A percentile compares a stretch with the other conserved stretches of the same genome.
phyloP scores from a whole-genome alignment of 2,329 filamentous ascomycete genomes.

The Talaromyces sp. region DNA sequence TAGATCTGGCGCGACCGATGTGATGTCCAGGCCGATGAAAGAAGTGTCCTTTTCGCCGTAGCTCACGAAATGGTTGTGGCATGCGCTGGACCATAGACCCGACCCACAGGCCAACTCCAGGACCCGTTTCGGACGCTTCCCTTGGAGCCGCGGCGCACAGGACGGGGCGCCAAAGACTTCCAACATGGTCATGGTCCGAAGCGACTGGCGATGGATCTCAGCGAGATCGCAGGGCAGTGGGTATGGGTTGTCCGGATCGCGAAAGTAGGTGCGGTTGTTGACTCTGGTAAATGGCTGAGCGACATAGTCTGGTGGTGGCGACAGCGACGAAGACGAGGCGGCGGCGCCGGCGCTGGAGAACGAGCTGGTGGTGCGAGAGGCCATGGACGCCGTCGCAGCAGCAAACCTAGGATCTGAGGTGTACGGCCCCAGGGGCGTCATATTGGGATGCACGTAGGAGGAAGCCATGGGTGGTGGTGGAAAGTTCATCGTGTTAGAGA shows the following conservation, averaged over 20 bases:
- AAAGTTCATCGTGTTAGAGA: background rate
- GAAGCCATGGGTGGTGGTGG: background rate
- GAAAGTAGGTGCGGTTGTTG: conserved; percentile 78
- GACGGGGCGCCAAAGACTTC: conserved; percentile 77
- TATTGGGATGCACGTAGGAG: background rate
- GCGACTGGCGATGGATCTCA: conserved; percentile 81
- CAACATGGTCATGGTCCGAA: conserved; percentile 76
- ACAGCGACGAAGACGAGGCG: conserved; percentile 28
- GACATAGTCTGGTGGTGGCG: conserved; percentile 34
- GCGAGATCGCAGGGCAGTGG: conserved; percentile 83
- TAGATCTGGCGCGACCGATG: conserved; percentile 63
- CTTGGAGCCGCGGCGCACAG: conserved; percentile 63
- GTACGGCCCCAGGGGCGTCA: background rate
- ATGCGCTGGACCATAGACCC: conserved; percentile 85
- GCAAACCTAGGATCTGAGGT: background rate
- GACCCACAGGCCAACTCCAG: conserved; percentile 85
- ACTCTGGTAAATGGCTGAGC: conserved; percentile 62
- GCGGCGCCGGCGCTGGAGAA: conserved; percentile 21
- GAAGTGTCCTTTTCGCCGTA: conserved; percentile 59
- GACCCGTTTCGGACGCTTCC: conserved; percentile 68
- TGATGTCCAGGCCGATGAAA: conserved; percentile 80
- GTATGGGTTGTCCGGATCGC: conserved; percentile 68
- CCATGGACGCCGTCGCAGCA: background rate
- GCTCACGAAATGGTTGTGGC: conserved; percentile 71
- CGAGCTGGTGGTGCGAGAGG: background rate